A percentile compares a stretch with the other conserved stretches of the same genome.
phyloP scores from a whole-genome alignment of 1,139 yeast genomes.

The Candida sp. region DNA sequence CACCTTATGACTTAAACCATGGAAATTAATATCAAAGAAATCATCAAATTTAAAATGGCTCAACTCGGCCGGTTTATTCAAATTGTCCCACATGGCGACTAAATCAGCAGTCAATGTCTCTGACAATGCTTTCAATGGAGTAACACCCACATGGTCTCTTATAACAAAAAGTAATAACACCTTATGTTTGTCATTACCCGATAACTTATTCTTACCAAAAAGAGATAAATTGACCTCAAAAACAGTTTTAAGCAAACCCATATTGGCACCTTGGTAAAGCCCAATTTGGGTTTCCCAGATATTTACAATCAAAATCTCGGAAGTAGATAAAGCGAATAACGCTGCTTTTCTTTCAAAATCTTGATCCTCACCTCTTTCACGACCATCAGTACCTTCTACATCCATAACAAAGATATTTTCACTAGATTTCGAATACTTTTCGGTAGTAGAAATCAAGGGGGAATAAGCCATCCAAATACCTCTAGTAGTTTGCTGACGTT shows the following conservation, averaged over 20 bases:
- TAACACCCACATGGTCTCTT: slow-evolving; percentile 86
- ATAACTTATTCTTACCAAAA: slow-evolving; percentile 49
- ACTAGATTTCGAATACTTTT: slow-evolving; percentile 12
- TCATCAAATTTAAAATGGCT: slow-evolving; percentile 55
- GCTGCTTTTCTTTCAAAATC: slow-evolving; percentile 98
- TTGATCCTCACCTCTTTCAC: slow-evolving; percentile 98
- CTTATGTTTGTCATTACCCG: slow-evolving; percentile 46
- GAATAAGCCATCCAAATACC: slow-evolving; percentile 93
- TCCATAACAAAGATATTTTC: slow-evolving; percentile 78
- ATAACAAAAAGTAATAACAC: slow-evolving; percentile 83
- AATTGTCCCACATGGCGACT: slow-evolving; percentile 70
- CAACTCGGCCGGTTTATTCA: slow-evolving; percentile 70
- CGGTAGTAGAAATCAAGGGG: slow-evolving; percentile 30
- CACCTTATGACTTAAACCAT: slow-evolving; percentile 81
- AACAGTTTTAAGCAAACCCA: slow-evolving; percentile 93
- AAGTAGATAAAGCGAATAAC: slow-evolving; percentile 86
- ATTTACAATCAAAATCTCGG: slow-evolving; percentile 86
- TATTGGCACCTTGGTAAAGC: slow-evolving; percentile 93
- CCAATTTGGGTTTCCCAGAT: slow-evolving; percentile 99
- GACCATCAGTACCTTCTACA: slow-evolving; percentile 97
- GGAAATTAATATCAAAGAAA: slow-evolving; percentile 82
- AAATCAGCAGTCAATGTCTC: slow-evolving; percentile 69
- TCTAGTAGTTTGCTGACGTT: slow-evolving; percentile 85
- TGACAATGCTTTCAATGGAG: slow-evolving; percentile 74
- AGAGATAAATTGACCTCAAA: slow-evolving; percentile 90